These are phyloP conservation scores for Helotiales sp. DNA, from an alignment of 2,329 filamentous ascomycete genomes.

Conservation along the genomic window DNA sequence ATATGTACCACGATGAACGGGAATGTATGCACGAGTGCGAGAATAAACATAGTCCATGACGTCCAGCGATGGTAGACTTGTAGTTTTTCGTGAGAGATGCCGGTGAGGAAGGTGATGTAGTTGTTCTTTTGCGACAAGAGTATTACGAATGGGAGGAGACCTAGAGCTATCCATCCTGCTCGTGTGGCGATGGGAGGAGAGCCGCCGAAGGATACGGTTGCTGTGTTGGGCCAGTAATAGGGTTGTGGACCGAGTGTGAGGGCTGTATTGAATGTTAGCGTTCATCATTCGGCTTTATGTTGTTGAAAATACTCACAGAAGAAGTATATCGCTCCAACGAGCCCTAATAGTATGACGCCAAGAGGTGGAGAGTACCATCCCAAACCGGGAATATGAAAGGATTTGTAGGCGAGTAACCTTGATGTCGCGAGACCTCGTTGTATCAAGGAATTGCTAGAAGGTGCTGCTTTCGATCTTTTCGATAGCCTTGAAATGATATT, in stretches of 20 bases:
- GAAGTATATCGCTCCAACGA: constrained; percentile 16
- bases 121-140: constrained; percentile 77
- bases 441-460: neutral
- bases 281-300: neutral
- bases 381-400: constrained; percentile 10
- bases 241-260: constrained; percentile 18
- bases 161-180: constrained; percentile 85
- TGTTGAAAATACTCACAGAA: constrained; percentile 8
- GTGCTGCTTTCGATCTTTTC: neutral
- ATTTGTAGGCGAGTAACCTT: constrained; percentile 13
- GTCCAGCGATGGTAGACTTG: constrained; percentile 92
- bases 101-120: constrained; percentile 75
- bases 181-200: constrained; percentile 85
- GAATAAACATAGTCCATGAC: constrained; percentile 77
- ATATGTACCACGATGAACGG: constrained; percentile 88
- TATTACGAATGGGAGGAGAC: constrained; percentile 68
- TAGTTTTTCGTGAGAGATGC: constrained; percentile 84
- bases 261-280: neutral
- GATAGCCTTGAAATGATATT: constrained; percentile 5
- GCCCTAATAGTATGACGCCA: constrained; percentile 15
- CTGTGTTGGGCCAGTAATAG: constrained; percentile 24
- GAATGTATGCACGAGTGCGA: constrained; percentile 79
- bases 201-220: constrained; percentile 43
- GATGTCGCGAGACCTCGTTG: neutral
- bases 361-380: constrained; percentile 15